Conservation (phyloP, 192 early-diverging fungal genomes). For the Coemansia sp. region DNA sequence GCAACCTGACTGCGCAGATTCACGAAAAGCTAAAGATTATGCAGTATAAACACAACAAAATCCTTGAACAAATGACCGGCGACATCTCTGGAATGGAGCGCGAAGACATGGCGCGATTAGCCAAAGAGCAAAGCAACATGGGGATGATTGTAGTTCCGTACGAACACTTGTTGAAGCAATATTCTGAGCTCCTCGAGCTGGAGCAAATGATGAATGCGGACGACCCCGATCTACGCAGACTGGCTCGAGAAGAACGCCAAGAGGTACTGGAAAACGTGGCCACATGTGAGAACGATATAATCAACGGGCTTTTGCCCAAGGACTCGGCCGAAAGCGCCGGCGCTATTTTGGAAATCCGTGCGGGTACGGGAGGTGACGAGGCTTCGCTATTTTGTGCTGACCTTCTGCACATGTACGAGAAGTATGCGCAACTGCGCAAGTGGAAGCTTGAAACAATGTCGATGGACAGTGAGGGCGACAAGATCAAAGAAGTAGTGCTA, state of each 20-base stretch:
- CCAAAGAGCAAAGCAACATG: constrained; percentile 48
- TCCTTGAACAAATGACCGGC: constrained; percentile 36
- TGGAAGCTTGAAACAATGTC: constrained; percentile 68
- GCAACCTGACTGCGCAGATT: constrained; percentile 42
- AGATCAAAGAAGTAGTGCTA: constrained; percentile 61
- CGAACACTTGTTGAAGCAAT: constrained; percentile 27
- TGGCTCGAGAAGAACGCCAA: constrained; percentile 66
- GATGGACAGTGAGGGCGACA: constrained; percentile 31
- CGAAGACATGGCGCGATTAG: constrained; percentile 47
- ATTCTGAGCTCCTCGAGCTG: constrained; percentile 42
- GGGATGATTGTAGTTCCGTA: constrained; percentile 29
- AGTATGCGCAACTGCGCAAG: constrained; percentile 58
- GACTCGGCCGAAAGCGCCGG: constrained; percentile 68
- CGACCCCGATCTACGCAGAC: constrained; percentile 37
- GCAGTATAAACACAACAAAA: constrained; percentile 15
- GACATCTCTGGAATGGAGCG: constrained; percentile 27
- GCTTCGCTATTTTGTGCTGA: constrained; percentile 72
- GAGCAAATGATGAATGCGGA: constrained; percentile 45
- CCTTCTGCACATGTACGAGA: constrained; percentile 74
- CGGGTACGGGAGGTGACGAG: constrained; percentile 80
- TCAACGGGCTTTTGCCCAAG: constrained; percentile 62
- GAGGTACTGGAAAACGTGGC: constrained; percentile 39
- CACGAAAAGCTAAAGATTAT: constrained; percentile 38
- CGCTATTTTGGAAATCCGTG: constrained; percentile 73
- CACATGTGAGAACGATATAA: constrained; percentile 57